A percentile compares a stretch with the other conserved stretches of the same genome.
Conservation (phyloP, 2,329 filamentous ascomycete species). For the Botrytis paeoniae region DNA sequence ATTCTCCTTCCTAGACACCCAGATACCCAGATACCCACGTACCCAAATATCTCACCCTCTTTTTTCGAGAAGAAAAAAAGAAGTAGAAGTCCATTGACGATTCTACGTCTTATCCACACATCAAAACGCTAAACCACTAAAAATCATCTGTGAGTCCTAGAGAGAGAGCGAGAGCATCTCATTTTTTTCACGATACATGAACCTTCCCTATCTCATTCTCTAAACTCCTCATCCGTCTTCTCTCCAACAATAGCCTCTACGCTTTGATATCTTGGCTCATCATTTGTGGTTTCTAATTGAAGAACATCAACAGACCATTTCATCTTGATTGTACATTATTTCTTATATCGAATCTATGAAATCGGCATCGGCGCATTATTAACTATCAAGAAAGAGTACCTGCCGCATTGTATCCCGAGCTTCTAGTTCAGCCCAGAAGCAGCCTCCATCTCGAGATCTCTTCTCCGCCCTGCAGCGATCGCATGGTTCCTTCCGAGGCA, state of each 20-base stretch:
- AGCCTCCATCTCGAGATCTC: slow-evolving; percentile 20
- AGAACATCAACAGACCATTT: slow-evolving; percentile 5
- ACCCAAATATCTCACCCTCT: neutral
- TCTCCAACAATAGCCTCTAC: neutral
- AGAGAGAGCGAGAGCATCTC: neutral
- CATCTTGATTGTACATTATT: neutral
- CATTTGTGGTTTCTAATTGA: slow-evolving; percentile 5
- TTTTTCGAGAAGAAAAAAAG: neutral
- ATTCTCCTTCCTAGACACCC: neutral
- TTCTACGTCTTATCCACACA: neutral
- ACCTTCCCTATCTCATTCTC: neutral
- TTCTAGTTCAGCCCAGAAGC: slow-evolving; percentile 20
- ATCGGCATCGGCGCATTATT: slow-evolving; percentile 6
- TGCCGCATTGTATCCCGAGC: slow-evolving; percentile 22
- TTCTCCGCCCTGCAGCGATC: slow-evolving; percentile 15
- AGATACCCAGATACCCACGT: neutral
- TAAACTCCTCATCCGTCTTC: neutral
- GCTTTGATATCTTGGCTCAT: slow-evolving; percentile 9
- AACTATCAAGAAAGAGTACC: slow-evolving; percentile 18
- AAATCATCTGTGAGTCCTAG: neutral
- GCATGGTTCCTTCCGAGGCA: slow-evolving; percentile 28
- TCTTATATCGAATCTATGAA: neutral
- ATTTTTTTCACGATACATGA: neutral
- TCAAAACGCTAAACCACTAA: neutral
- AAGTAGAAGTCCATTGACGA: neutral